Evolutionary conservation across 306 rosid genomes (phyloP).

Genomic region (Rubus parviflorus): DNA sequence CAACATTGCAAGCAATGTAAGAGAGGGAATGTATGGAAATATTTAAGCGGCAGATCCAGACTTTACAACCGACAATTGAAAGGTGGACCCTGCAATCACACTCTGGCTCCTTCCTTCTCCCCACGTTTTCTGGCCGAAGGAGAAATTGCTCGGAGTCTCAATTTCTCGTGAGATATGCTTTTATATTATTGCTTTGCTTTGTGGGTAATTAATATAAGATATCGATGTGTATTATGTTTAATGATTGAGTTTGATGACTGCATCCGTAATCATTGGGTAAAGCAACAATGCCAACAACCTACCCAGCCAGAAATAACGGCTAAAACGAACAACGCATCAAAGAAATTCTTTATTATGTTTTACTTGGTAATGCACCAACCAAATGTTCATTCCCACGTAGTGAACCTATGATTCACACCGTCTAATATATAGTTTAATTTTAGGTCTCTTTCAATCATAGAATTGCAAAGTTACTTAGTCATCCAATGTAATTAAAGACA

Average conservation of each 20-base stretch:
- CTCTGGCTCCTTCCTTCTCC: neutral
- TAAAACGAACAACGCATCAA: neutral
- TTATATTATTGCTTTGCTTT: neutral
- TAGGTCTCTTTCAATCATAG: neutral
- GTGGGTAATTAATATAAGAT: neutral
- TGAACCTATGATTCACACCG: neutral
- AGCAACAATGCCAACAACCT: conserved; percentile 8
- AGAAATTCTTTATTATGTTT: neutral
- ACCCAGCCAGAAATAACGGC: neutral
- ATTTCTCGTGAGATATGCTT: neutral
- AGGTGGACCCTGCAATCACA: conserved; percentile 21
- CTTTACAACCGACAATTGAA: conserved; percentile 30
- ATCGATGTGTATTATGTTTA: neutral
- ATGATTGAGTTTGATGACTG: neutral
- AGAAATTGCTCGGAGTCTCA: neutral
- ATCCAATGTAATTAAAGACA: no score
- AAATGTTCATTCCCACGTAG: neutral
- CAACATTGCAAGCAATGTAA: conserved; percentile 11
- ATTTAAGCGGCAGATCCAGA: conserved; percentile 19
- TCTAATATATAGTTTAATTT: neutral
- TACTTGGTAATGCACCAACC: neutral
- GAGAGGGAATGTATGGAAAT: neutral
- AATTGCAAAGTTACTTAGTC: neutral
- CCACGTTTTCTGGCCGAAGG: neutral
- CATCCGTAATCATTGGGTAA: conserved; percentile 13